Percentiles rank a stretch among this genome's conserved stretches.
Evolutionary conservation across 2,329 filamentous ascomycete genomes (phyloP).

Genomic region (Aspergillus flavus): DNA sequence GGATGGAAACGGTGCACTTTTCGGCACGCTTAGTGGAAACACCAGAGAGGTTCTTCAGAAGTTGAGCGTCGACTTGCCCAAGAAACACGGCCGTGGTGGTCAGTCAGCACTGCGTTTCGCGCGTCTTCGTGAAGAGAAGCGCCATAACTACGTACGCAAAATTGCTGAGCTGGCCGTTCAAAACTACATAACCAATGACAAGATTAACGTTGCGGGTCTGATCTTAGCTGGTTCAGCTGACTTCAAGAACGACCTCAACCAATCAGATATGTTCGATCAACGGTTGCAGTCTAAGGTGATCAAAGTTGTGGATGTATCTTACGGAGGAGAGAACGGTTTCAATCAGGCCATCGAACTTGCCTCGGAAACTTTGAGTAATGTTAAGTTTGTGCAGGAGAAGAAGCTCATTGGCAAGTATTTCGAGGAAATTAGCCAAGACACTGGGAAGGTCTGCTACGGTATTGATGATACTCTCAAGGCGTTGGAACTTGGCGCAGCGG

Average conservation of each 20-base stretch:
- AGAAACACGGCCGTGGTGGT: constrained; percentile 99
- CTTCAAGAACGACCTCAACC: constrained; percentile 99
- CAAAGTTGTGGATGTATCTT: constrained; percentile 98
- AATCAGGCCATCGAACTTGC: constrained; percentile 98
- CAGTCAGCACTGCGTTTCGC: constrained; percentile 99
- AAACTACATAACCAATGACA: constrained; percentile 98
- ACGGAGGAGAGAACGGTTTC: constrained; percentile 98
- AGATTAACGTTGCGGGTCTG: constrained; percentile 94
- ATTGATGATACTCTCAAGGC: constrained; percentile 97
- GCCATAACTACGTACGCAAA: constrained; percentile 99
- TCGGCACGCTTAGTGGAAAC: constrained; percentile 95
- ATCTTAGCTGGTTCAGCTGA: constrained; percentile 96
- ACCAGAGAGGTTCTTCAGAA: constrained; percentile 97
- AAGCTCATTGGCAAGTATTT: constrained; percentile 99
- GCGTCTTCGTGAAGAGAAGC: constrained; percentile 98
- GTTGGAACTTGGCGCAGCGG: constrained; percentile 89
- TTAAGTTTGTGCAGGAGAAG: constrained; percentile 99
- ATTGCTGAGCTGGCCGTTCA: constrained; percentile 97
- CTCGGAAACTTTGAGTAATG: constrained; percentile 93
- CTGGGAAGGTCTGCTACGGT: constrained; percentile 95
- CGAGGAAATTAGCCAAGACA: constrained; percentile 97
- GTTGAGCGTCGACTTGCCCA: constrained; percentile 96
- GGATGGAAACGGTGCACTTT: constrained; percentile 98
- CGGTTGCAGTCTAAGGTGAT: constrained; percentile 94
- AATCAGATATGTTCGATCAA: constrained; percentile 94